Percentiles rank a stretch among this genome's conserved stretches.
phyloP scores from a whole-genome alignment of 768 basidiomycete genomes.

The Termitomyces titanicus region DNA sequence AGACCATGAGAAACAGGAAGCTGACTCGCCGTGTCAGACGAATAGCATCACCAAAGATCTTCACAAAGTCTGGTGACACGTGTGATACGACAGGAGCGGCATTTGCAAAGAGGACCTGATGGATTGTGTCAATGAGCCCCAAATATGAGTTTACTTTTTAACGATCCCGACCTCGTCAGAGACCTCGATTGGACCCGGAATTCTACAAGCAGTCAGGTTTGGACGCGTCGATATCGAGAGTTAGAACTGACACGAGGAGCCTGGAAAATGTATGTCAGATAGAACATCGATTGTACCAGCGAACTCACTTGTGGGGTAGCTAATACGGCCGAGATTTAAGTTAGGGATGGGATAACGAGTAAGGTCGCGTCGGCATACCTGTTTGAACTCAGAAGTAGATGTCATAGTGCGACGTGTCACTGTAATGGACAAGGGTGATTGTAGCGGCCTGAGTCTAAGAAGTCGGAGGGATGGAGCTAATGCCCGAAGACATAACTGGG shows the following conservation, averaged over 20 bases:
- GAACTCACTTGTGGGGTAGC: conserved; percentile 35
- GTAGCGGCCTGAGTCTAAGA: conserved; percentile 7
- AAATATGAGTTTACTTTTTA: background rate
- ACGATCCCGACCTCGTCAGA: conserved; percentile 35
- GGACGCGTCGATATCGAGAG: background rate
- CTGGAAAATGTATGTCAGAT: conserved; percentile 25
- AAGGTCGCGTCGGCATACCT: conserved; percentile 16
- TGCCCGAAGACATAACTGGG: conserved; percentile 10
- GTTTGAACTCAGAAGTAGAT: conserved; percentile 25
- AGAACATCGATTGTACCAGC: conserved; percentile 20
- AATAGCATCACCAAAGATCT: conserved; percentile 85
- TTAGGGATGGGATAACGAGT: background rate
- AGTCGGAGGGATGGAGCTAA: conserved; percentile 12
- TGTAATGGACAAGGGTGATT: background rate
- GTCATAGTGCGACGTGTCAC: conserved; percentile 20
- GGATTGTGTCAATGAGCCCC: background rate
- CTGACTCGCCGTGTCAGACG: conserved; percentile 67
- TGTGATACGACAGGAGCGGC: conserved; percentile 90
- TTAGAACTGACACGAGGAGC: conserved; percentile 44
- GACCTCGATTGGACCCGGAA: conserved; percentile 64
- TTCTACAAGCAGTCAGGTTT: conserved; percentile 30
- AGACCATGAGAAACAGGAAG: background rate
- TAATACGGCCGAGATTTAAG: conserved; percentile 8
- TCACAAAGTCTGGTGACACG: conserved; percentile 83
- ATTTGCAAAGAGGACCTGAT: conserved; percentile 85